Evolutionary conservation across 1,139 yeast species (phyloP).

Genomic region (Taphrina flavorubra): DNA sequence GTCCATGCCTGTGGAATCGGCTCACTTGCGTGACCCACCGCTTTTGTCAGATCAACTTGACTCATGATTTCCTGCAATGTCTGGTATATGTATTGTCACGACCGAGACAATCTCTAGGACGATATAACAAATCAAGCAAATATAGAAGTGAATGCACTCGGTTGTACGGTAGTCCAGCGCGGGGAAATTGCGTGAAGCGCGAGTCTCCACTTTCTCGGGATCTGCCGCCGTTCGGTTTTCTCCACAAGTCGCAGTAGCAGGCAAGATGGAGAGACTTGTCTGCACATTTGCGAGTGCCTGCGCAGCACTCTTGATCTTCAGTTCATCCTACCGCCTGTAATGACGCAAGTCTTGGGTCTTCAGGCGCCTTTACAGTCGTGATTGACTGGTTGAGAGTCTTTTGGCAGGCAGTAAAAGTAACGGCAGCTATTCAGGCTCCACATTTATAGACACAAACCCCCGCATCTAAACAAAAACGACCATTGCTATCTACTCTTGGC

Average conservation of each 20-base stretch:
- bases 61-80: neutral
- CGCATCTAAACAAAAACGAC: neutral
- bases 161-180: too few relatives aligned
- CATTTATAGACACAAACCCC: neutral
- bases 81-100: too few relatives aligned
- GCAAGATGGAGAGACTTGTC: too few relatives aligned
- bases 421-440: neutral
- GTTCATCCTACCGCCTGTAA: neutral
- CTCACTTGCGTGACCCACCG: conserved; percentile 30
- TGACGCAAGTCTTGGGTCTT: neutral
- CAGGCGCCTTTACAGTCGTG: too few relatives aligned
- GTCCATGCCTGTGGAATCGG: conserved; percentile 39
- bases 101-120: too few relatives aligned
- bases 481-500: neutral
- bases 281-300: too few relatives aligned
- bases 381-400: too few relatives aligned
- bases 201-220: neutral
- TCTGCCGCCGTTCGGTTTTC: neutral
- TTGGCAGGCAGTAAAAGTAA: neutral
- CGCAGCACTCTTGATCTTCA: neutral
- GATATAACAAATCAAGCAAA: too few relatives aligned
- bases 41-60: conserved; percentile 36
- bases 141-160: too few relatives aligned
- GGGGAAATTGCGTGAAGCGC: neutral
- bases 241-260: too few relatives aligned